phyloP scores from a whole-genome alignment of 495 filamentous ascomycete species.

The Trichoderma parareesei region DNA sequence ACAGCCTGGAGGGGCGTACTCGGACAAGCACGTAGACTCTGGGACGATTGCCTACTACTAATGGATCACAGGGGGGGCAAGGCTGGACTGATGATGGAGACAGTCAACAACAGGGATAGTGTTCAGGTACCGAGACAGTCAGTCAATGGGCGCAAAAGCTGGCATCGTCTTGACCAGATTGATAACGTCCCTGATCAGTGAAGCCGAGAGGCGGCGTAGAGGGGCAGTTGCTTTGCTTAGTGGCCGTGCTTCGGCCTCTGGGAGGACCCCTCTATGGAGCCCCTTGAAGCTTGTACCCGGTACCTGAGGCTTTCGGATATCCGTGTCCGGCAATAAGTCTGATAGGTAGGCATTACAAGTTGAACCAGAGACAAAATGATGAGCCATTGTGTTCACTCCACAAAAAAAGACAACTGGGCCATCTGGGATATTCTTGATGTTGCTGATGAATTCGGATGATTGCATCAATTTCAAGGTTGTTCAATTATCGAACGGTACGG shows the following conservation, averaged over 20 bases:
- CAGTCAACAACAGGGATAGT: not conserved
- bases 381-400: not conserved
- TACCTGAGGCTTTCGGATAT: not conserved
- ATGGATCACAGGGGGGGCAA: not conserved
- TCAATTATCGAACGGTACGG: not conserved
- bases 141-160: not conserved
- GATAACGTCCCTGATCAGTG: not conserved
- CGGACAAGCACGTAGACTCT: not conserved
- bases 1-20: too few species aligned
- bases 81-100: not conserved
- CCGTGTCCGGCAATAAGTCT: not conserved
- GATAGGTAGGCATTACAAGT: too few species aligned
- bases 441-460: not conserved
- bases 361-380: not conserved
- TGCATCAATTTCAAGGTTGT: too few species aligned
- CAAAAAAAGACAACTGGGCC: not conserved
- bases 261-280: not conserved
- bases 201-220: constrained; percentile 6
- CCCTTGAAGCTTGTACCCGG: not conserved
- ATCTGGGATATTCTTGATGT: not conserved
- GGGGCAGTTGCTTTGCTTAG: not conserved
- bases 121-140: not conserved
- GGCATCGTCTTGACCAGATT: too few species aligned
- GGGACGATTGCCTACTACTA: not conserved
- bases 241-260: not conserved